Base-by-base conservation (phyloP, 2,329 filamentous ascomycete species). In the Colletotrichum godetiae region DNA sequence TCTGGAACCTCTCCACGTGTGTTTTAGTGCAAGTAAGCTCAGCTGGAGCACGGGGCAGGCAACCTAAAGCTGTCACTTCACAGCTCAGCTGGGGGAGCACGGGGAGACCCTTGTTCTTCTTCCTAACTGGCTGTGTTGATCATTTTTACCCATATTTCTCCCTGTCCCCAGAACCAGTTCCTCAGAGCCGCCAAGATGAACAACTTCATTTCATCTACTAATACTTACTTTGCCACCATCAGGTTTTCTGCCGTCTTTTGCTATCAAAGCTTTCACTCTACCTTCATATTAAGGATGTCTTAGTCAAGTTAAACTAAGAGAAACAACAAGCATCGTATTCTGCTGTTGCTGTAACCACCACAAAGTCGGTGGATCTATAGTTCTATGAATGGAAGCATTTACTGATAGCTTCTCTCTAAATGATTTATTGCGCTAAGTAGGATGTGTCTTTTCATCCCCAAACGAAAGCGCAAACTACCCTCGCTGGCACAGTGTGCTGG, bases 31-130 rank as follows among this genome's bases (percentile, higher is more conserved):
- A n/a, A 49, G 68, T 19, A 37, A 72, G 69, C 66, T 72, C 57
- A 69, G 66, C 66, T 69, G 59, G 42, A 64, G 69, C 69, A 72
- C 66, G 65, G 65, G 49, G 37, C 58, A 62, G 42, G 37, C 59
- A 46, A 58, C 46, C 42, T 49, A 5, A 49, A 49, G 65, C 69
- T 69, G 52, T 55, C 27, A 52, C 29, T 53, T 55, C 27, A 52
- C 29, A 63, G 65, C 64, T 68, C 49, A 58, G 57, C 57, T 42
- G 15, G 33, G 37, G 42, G 35, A 68, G 64, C 13, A 42, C 35
- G 5, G 37, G 13, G 37, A 42, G 57, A 72, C 46, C 69, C 59
- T 53, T 70, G 62, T 15, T 0, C 42, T 49, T 60, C 52, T n/a
- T 24, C 15, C 35, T 31, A 15, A 19, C 19, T 57, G n/a, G 24